Percentiles rank a stretch among this genome's conserved stretches.
These are phyloP conservation scores for Eucalyptus erythrocorys DNA, from an alignment of 345 rosid genomes.

Conservation along the genomic window DNA sequence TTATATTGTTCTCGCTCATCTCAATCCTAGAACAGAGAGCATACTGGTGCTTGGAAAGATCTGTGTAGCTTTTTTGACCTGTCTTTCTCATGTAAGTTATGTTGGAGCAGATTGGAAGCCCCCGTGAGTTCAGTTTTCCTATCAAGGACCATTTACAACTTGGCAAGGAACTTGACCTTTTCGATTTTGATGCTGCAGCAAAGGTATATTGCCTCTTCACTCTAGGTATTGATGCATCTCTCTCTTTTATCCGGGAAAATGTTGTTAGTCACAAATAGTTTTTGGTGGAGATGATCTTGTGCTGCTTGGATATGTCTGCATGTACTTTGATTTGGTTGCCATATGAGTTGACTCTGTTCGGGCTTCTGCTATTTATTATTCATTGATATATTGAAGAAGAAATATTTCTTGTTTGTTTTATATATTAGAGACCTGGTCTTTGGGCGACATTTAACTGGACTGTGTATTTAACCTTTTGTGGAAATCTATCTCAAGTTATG, in stretches of 20 bases:
- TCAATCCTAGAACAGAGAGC: background rate
- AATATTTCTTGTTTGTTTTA: background rate
- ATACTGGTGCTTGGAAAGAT: background rate
- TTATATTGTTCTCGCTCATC: background rate
- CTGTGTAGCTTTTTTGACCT: background rate
- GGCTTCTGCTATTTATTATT: background rate
- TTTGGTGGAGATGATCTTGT: background rate
- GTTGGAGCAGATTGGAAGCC: conserved; percentile 52
- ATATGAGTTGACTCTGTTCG: background rate
- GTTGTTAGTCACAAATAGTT: background rate
- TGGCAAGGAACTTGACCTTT: conserved; percentile 81
- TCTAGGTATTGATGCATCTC: background rate
- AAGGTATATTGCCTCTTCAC: conserved; percentile 27
- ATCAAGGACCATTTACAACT: conserved; percentile 86
- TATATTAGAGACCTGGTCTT: background rate
- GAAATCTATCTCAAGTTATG: background rate
- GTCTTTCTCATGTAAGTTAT: background rate
- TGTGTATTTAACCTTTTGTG: background rate
- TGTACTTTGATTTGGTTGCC: background rate
- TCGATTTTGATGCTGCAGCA: conserved; percentile 78
- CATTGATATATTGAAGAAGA: background rate
- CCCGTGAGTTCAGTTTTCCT: conserved; percentile 52
- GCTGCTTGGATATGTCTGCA: background rate
- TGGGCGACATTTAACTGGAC: background rate
- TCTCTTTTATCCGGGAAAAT: background rate